phyloP scores from a whole-genome alignment of 495 filamentous ascomycete genomes.

The Rhypophila decipiens region DNA sequence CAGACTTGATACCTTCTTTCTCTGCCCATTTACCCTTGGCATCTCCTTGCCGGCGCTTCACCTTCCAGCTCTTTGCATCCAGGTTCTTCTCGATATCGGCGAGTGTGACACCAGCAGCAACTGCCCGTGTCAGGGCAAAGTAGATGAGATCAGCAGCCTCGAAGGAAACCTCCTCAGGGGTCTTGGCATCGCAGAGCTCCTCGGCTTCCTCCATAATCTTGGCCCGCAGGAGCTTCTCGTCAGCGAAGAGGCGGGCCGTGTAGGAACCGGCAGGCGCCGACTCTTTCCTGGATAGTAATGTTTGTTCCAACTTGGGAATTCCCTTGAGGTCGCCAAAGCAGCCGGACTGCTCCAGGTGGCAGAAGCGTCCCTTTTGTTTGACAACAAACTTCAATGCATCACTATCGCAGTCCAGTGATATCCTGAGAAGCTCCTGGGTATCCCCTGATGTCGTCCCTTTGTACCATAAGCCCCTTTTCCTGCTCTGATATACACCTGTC shows the following conservation, averaged over 20 bases:
- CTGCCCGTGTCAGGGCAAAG: constrained; percentile 86
- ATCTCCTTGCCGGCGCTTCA: constrained; percentile 84
- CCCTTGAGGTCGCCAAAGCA: constrained; percentile 86
- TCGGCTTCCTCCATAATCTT: constrained; percentile 99
- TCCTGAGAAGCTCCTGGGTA: constrained; percentile 76
- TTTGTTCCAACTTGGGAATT: constrained; percentile 77
- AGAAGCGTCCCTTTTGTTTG: constrained; percentile 88
- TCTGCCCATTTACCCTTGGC: constrained; percentile 86
- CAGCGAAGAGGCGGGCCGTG: constrained; percentile 85
- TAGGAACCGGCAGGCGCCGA: constrained; percentile 87
- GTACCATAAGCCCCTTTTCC: constrained; percentile 92
- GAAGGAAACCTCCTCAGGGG: constrained; percentile 78
- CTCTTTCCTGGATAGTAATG: constrained; percentile 67
- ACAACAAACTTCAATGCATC: constrained; percentile 89
- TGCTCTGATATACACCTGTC: constrained; percentile 89
- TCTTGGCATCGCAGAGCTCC: constrained; percentile 80
- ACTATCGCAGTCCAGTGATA: constrained; percentile 85
- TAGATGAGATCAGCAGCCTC: constrained; percentile 95
- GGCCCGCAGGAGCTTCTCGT: constrained; percentile 78
- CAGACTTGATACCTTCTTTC: constrained; percentile 62
- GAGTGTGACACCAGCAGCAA: constrained; percentile 72
- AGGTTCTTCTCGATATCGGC: constrained; percentile 86
- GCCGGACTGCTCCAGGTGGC: constrained; percentile 82
- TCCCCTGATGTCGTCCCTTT: constrained; percentile 94
- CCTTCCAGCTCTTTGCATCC: constrained; percentile 89